Base-by-base conservation (phyloP, 1,284 basidiomycete genomes). In the Papiliotrema laurentii region DNA sequence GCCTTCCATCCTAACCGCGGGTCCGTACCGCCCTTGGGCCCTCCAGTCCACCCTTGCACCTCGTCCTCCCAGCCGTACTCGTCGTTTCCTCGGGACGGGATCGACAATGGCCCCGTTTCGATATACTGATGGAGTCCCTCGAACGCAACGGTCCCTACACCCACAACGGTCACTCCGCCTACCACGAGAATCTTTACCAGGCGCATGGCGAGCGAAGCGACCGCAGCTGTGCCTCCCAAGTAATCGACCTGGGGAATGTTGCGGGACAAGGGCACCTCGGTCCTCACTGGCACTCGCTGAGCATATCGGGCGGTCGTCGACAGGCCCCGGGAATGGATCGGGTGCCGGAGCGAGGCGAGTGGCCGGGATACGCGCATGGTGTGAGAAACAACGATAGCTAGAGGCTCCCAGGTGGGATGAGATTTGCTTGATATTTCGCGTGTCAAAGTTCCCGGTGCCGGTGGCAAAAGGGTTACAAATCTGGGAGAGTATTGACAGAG, bases 51-150 rank as follows among this genome's bases (percentile, higher is more conserved):
- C 37, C 77, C 76, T 51, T 83, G 83, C 30, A 78, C 77, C 52
- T 88, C 85, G 10, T 78, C 65, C 59, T 83, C 79, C 89, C 88
- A 91, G 55, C 84, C 83, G 80, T 82, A 90, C 7, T 74, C 76
- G 33, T 48, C 47, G 19, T 28, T 34, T 11, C 40, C 47, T 11
- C 39, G 4, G 10, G 40, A 41, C 10, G 47, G 36, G n/a, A 30
- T n/a, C 3, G 24, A 16, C 31, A 45, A 18, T n/a, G 33, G 31
- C 3, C 44, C 24, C 10, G 21, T 22, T 28, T 48, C 47, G 14
- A 48, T 26, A 22, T 43, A 48, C 13, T n/a, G 38, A 22, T 48
- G 47, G 4, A 43, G 24, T 14, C 38, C 47, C 22, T 48, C 47
- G 18, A 24, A 48, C 13, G 16, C 34, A 11, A 37, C 44, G 13